These are phyloP conservation scores for Scheffersomyces lignosus DNA, from an alignment of 805 yeast species.

Conservation along the genomic window DNA sequence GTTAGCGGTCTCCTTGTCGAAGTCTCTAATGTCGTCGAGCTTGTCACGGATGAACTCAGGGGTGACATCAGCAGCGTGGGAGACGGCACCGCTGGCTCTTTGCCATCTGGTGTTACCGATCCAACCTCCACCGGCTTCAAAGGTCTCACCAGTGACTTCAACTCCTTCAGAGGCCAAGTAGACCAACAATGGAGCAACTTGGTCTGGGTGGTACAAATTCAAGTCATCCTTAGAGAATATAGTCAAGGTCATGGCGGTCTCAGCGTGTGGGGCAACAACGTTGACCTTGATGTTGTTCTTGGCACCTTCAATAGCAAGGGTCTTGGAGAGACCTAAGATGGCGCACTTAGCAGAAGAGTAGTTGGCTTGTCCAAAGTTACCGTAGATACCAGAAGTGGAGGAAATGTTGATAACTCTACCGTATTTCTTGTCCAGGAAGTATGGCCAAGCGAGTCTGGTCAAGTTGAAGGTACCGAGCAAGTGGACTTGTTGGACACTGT, in stretches of 20 bases:
- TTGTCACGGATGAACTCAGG: conserved; percentile 73
- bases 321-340: conserved; percentile 77
- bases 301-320: conserved; percentile 89
- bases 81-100: conserved; percentile 81
- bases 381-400: conserved; percentile 95
- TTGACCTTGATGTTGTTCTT: conserved; percentile 74
- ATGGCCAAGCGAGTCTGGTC: conserved; percentile 91
- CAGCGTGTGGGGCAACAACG: conserved; percentile 95
- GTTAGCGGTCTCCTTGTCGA: conserved; percentile 51
- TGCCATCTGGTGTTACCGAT: conserved; percentile 94
- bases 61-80: conserved; percentile 44
- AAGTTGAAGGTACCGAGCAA: conserved; percentile 77
- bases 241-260: conserved; percentile 94
- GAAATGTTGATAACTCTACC: conserved; percentile 88
- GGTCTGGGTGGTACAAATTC: conserved; percentile 80
- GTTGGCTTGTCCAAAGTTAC: conserved; percentile 96
- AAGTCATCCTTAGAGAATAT: conserved; percentile 78
- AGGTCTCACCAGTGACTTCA: conserved; percentile 72
- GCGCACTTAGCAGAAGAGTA: conserved; percentile 93
- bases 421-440: conserved; percentile 70
- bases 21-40: conserved; percentile 68
- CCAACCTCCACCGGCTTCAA: conserved; percentile 97
- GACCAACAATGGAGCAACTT: conserved; percentile 88
- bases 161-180: conserved; percentile 75
- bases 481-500: conserved; percentile 77